Percentiles rank a stretch among this genome's conserved stretches.
phyloP scores from a whole-genome alignment of 805 yeast species.

The Torulaspora delbrueckii region DNA sequence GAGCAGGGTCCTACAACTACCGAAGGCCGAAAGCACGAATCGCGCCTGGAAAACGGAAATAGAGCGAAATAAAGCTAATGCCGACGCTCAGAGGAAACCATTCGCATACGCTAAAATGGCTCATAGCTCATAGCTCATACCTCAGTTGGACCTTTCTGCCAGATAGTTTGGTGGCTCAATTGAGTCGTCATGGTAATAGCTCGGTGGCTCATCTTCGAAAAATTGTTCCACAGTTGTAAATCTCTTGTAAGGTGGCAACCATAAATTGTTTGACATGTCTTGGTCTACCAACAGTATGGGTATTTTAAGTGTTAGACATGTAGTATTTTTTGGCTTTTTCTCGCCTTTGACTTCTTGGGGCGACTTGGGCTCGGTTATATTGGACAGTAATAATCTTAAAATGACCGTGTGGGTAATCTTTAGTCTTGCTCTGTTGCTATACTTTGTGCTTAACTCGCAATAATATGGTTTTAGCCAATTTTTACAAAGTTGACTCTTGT shows the following conservation, averaged over 20 bases:
- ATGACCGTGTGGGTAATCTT: slow-evolving; percentile 18
- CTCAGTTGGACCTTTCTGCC: background rate
- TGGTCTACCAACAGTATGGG: slow-evolving; percentile 18
- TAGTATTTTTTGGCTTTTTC: background rate
- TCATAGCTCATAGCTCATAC: background rate
- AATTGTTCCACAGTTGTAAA: background rate
- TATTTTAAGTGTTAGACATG: slow-evolving; percentile 9
- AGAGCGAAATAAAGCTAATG: too few relatives aligned
- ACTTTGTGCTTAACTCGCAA: slow-evolving; percentile 15
- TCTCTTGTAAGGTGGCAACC: slow-evolving; percentile 10
- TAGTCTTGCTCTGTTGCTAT: slow-evolving; percentile 11
- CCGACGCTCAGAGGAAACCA: too few relatives aligned
- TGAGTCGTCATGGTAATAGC: slow-evolving; percentile 4
- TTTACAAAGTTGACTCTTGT: background rate
- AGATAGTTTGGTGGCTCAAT: slow-evolving; percentile 3
- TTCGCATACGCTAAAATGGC: too few relatives aligned
- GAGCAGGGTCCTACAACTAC: background rate
- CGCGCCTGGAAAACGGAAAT: too few relatives aligned
- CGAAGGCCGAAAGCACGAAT: background rate
- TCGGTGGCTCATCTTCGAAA: slow-evolving; percentile 4
- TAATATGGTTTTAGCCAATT: slow-evolving; percentile 17
- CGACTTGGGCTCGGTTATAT: background rate
- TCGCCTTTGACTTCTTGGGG: background rate
- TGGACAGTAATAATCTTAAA: slow-evolving; percentile 6
- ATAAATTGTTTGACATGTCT: slow-evolving; percentile 13